Conservation (phyloP, 176 grass and related monocot species). For the Oryza rufipogon region DNA sequence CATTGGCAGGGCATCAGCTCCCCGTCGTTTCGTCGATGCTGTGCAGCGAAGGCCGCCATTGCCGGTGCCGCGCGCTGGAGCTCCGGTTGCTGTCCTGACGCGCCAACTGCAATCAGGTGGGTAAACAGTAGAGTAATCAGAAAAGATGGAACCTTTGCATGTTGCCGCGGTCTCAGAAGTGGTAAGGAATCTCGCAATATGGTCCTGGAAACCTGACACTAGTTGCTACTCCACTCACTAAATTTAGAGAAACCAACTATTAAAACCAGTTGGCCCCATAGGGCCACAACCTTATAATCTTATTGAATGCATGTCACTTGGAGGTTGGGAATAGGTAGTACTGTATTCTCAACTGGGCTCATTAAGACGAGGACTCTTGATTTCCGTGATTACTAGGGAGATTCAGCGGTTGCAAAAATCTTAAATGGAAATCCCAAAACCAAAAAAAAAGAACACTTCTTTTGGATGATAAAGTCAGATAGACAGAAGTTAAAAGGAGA, state of each 20-base stretch:
- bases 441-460: background rate
- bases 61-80: constrained; percentile 53
- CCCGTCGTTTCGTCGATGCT: constrained; percentile 67
- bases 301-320: constrained; percentile 11
- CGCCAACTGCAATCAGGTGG: constrained; percentile 59
- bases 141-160: constrained; percentile 45
- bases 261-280: constrained; percentile 28
- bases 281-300: background rate
- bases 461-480: background rate
- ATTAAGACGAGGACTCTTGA: background rate
- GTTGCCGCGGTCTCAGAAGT: constrained; percentile 19
- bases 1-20: constrained; percentile 39
- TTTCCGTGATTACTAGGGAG: background rate
- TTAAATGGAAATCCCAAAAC: background rate
- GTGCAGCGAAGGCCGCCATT: constrained; percentile 85
- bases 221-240: constrained; percentile 31
- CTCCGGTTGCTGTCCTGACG: constrained; percentile 58
- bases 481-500: background rate
- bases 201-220: constrained; percentile 40
- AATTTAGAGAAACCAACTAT: constrained; percentile 31
- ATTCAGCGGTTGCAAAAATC: background rate
- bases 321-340: background rate
- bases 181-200: constrained; percentile 12
- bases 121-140: constrained; percentile 40
- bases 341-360: background rate